A percentile compares a stretch with the other conserved stretches of the same genome.
phyloP scores from a whole-genome alignment of 352 stramenopile genomes.

The Blastocystis sp. region DNA sequence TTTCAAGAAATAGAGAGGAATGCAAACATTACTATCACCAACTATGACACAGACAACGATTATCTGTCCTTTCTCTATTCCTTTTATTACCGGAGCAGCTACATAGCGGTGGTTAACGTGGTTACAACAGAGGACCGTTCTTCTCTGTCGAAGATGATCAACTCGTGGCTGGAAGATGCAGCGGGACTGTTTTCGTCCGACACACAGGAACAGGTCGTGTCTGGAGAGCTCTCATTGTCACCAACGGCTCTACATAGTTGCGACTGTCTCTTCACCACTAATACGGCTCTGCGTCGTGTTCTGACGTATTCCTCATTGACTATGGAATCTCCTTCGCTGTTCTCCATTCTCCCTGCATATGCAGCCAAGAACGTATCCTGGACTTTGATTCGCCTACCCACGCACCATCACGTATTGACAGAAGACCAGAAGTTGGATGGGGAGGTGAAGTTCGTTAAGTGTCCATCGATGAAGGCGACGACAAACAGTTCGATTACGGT shows the following conservation, averaged over 20 bases:
- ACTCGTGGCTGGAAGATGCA: background rate
- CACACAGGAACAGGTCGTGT: background rate
- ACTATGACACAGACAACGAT: conserved; percentile 34
- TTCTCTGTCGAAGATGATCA: background rate
- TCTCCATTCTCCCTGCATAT: background rate
- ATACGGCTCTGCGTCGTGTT: conserved; percentile 14
- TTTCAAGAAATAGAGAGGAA: background rate
- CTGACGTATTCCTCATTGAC: background rate
- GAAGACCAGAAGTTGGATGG: background rate
- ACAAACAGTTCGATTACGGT: conserved; percentile 31
- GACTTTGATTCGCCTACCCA: conserved; percentile 24
- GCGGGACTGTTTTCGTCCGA: background rate
- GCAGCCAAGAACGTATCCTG: background rate
- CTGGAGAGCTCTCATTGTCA: background rate
- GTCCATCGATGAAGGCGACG: background rate
- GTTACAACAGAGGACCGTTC: background rate
- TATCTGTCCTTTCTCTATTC: conserved; percentile 23
- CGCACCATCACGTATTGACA: background rate
- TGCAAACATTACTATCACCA: conserved; percentile 34
- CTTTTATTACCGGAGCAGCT: conserved; percentile 30
- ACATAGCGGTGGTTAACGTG: background rate
- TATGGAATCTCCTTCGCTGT: background rate
- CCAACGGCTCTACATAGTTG: background rate
- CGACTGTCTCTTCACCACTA: background rate
- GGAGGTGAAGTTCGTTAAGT: background rate